Conservation (phyloP, 345 rosid species). For the Euphorbia tirucalli region DNA sequence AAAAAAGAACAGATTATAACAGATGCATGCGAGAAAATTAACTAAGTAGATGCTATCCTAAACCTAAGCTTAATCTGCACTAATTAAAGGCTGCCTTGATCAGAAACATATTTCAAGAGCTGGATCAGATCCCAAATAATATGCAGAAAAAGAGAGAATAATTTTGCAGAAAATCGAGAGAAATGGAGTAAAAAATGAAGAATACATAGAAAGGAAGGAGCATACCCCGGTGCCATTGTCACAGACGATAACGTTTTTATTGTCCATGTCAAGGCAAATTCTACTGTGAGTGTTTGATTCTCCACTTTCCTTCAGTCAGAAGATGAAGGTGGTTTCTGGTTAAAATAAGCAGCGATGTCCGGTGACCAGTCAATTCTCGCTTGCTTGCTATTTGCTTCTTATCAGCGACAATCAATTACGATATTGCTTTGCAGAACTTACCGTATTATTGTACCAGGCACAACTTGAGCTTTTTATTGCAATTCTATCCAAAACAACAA, state of each 20-base stretch:
- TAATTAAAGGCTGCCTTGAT: background rate
- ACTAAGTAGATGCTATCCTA: too few species aligned
- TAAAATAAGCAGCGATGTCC: background rate
- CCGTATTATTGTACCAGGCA: too few species aligned
- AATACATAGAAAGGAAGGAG: conserved; percentile 1
- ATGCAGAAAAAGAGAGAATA: background rate
- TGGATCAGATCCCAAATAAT: background rate
- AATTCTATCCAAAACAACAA: too few species aligned
- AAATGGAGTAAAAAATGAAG: background rate
- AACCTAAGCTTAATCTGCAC: background rate
- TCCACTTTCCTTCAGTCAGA: background rate
- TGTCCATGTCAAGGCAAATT: conserved; percentile 48
- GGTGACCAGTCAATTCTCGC: background rate
- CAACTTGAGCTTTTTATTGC: too few species aligned
- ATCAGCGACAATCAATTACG: too few species aligned
- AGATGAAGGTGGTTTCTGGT: background rate
- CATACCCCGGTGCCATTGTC: conserved; percentile 96
- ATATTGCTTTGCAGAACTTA: too few species aligned
- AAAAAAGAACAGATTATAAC: too few species aligned
- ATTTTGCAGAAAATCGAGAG: background rate
- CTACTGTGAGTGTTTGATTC: background rate
- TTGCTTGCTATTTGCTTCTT: background rate
- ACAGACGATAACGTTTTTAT: conserved; percentile 79
- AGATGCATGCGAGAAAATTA: too few species aligned
- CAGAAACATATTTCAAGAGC: background rate